phyloP scores from a whole-genome alignment of 352 stramenopile genomes.

The Thraustochytrium sp. region DNA sequence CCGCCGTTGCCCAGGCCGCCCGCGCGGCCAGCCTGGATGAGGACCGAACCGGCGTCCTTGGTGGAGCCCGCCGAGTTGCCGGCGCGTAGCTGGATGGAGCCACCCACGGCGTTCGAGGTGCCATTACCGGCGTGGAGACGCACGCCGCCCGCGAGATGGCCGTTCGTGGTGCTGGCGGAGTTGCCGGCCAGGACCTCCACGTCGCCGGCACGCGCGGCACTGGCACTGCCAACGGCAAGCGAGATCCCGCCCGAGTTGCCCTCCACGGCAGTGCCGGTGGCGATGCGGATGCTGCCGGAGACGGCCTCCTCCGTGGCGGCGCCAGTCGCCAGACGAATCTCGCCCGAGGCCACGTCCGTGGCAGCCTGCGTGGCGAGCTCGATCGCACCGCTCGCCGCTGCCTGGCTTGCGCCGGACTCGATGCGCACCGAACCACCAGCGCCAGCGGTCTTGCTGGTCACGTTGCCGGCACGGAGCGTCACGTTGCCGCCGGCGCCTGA shows the following conservation, averaged over 20 bases:
- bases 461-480: conserved; percentile 9
- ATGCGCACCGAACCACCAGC: not conserved
- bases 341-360: not conserved
- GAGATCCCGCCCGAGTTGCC: not conserved
- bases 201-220: not conserved
- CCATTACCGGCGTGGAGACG: not conserved
- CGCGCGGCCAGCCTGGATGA: not conserved
- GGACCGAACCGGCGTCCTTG: not conserved
- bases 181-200: not conserved
- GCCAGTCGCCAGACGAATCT: not conserved
- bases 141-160: not conserved
- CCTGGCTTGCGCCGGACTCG: not conserved
- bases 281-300: not conserved
- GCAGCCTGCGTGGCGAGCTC: not conserved
- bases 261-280: not conserved
- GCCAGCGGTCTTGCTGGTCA: not conserved
- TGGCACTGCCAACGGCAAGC: not conserved
- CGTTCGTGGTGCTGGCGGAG: not conserved
- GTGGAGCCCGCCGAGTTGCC: not conserved
- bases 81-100: not conserved
- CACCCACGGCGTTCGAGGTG: not conserved
- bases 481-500: conserved; percentile 33
- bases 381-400: not conserved
- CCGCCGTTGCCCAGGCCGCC: conserved; percentile 36
- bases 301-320: not conserved